Conservation (phyloP, 169 alveolate genomes). For the Eimeria mitis region DNA sequence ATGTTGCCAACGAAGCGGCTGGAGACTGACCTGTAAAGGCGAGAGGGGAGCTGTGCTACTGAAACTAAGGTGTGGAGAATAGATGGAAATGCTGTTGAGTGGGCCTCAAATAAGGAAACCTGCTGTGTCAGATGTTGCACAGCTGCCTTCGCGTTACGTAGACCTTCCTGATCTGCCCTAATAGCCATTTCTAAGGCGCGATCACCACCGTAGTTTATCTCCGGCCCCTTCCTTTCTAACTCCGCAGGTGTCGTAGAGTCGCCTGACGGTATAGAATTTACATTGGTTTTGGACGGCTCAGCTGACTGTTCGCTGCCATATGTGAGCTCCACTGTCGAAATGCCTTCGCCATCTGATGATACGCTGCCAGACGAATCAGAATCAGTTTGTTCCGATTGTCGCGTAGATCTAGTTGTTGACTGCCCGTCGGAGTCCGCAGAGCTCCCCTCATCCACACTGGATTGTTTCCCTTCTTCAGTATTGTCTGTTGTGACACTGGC, state of each 20-base stretch:
- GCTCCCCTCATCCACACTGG: not conserved
- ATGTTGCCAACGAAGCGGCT: slow-evolving; percentile 17
- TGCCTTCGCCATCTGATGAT: not conserved
- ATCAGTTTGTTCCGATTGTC: not conserved
- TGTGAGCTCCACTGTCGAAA: slow-evolving; percentile 11
- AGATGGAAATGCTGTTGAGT: slow-evolving; percentile 14
- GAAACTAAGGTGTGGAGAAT: slow-evolving; percentile 29
- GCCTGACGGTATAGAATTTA: not conserved
- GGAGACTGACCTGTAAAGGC: slow-evolving; percentile 5
- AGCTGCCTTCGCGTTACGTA: slow-evolving; percentile 43
- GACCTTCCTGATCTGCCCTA: slow-evolving; percentile 1
- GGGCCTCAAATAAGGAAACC: slow-evolving; percentile 30
- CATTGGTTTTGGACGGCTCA: not conserved
- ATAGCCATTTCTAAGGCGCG: not conserved
- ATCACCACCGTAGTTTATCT: not conserved
- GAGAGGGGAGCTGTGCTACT: slow-evolving; percentile 54
- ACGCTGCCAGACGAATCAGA: not conserved
- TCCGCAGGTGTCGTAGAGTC: not conserved
- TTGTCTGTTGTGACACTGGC: not conserved
- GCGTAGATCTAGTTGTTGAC: not conserved
- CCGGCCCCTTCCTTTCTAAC: not conserved
- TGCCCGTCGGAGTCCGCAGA: not conserved
- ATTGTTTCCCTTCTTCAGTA: not conserved
- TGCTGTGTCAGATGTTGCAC: slow-evolving; percentile 13
- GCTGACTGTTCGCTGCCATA: not conserved